Conservation (phyloP, 2,329 filamentous ascomycete species). For the Huntiella bhutanensis region DNA sequence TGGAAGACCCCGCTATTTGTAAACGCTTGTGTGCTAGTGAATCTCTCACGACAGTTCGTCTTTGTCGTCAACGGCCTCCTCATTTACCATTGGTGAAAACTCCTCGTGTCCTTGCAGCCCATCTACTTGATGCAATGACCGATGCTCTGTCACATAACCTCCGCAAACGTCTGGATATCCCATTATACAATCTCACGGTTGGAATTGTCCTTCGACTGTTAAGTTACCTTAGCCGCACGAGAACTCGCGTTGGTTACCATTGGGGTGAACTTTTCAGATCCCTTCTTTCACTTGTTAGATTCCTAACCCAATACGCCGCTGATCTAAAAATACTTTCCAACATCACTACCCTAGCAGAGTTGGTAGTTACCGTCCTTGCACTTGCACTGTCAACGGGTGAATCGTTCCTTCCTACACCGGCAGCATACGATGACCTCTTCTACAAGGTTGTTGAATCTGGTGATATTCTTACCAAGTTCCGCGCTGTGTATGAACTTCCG, state of each 20-base stretch:
- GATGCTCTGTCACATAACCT: constrained; percentile 92
- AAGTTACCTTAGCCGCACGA: constrained; percentile 64
- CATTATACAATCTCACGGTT: constrained; percentile 65
- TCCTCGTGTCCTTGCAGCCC: constrained; percentile 55
- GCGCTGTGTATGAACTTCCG: constrained; percentile 49
- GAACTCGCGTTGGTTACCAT: constrained; percentile 70
- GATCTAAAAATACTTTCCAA: constrained; percentile 53
- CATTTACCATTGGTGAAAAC: constrained; percentile 57
- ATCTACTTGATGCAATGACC: constrained; percentile 69
- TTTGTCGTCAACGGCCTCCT: constrained; percentile 79
- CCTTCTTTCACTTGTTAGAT: constrained; percentile 70
- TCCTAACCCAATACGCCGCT: constrained; percentile 67
- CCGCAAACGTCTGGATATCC: constrained; percentile 56
- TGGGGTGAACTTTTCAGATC: constrained; percentile 92
- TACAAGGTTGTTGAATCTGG: constrained; percentile 95
- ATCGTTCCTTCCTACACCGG: constrained; percentile 70
- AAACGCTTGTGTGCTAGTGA: constrained; percentile 73
- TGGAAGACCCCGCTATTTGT: constrained; percentile 67
- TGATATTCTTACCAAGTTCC: constrained; percentile 64
- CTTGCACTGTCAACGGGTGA: constrained; percentile 75
- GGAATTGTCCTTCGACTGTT: constrained; percentile 69
- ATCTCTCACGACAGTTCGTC: constrained; percentile 50
- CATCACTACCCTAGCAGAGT: constrained; percentile 55
- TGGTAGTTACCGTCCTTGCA: constrained; percentile 65
- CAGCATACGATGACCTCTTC: constrained; percentile 88